Percentiles rank a stretch among this genome's conserved stretches.
phyloP scores from a whole-genome alignment of 257 asterid genomes.

The Ballota nigra region DNA sequence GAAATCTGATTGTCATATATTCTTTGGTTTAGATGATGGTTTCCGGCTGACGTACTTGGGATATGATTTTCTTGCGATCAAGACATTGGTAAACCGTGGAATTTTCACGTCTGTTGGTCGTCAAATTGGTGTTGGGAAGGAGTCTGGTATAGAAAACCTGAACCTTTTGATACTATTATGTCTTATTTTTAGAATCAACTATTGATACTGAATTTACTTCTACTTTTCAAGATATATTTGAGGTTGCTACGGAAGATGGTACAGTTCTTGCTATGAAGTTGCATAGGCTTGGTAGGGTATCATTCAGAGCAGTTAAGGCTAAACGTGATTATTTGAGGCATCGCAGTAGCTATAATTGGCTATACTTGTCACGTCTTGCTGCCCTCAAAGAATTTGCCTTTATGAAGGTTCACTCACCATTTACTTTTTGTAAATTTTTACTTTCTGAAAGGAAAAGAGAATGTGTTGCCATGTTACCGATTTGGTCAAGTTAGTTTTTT shows the following conservation, averaged over 20 bases:
- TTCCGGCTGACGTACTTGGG: slow-evolving; percentile 96
- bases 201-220: not conserved
- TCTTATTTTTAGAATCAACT: not conserved
- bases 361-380: slow-evolving; percentile 94
- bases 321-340: slow-evolving; percentile 98
- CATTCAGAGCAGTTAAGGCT: slow-evolving; percentile 94
- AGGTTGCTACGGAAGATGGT: slow-evolving; percentile 97
- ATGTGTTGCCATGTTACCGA: slow-evolving; percentile 29
- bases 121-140: slow-evolving; percentile 94
- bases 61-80: slow-evolving; percentile 95
- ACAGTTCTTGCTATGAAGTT: slow-evolving; percentile 91
- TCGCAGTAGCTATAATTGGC: slow-evolving; percentile 91
- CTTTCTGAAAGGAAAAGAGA: slow-evolving; percentile 23
- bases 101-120: slow-evolving; percentile 92
- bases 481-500: slow-evolving; percentile 34
- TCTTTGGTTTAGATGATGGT: slow-evolving; percentile 75
- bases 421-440: not conserved
- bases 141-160: slow-evolving; percentile 66
- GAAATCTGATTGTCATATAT: slow-evolving; percentile 11
- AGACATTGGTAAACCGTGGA: slow-evolving; percentile 92
- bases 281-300: slow-evolving; percentile 93
- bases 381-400: slow-evolving; percentile 97
- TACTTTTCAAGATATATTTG: slow-evolving; percentile 70
- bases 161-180: slow-evolving; percentile 5
- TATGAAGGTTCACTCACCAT: slow-evolving; percentile 67